A percentile compares a stretch with the other conserved stretches of the same genome.
phyloP scores from a whole-genome alignment of 495 filamentous ascomycete species.

The Pseudoneurospora amorphoporcata region DNA sequence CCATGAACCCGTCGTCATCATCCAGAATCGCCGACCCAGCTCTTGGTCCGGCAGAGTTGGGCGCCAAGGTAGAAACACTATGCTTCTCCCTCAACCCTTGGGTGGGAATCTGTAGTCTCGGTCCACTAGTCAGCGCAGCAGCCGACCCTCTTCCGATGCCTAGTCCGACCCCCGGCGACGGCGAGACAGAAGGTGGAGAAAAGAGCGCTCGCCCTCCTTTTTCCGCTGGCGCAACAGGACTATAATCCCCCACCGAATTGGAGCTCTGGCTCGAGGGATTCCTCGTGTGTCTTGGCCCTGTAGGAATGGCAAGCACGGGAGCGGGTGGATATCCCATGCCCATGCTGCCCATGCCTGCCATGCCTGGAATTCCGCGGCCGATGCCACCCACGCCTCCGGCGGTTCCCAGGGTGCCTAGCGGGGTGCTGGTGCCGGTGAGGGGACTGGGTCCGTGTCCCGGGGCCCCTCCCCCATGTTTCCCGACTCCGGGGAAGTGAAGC shows the following conservation, averaged over 20 bases:
- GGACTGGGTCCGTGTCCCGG: neutral
- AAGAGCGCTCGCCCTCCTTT: conserved; percentile 2
- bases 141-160: conserved; percentile 6
- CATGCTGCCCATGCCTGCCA: neutral
- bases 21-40: conserved; percentile 12
- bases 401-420: neutral
- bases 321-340: neutral
- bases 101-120: neutral
- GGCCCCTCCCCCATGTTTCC: neutral
- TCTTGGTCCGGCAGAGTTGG: conserved; percentile 30
- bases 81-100: conserved; percentile 34
- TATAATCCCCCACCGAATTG: conserved; percentile 31
- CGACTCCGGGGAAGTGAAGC: neutral
- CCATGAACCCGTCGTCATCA: neutral
- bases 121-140: neutral
- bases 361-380: neutral
- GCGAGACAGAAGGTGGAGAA: conserved; percentile 1
- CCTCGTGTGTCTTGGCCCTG: conserved; percentile 24
- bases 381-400: conserved; percentile 1
- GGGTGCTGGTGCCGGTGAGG: conserved; percentile 4
- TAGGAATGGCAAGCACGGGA: neutral
- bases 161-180: conserved; percentile 7
- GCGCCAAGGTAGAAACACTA: conserved; percentile 43
- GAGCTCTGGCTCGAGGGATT: conserved; percentile 32
- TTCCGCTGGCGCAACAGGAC: conserved; percentile 2